phyloP scores from a whole-genome alignment of 805 yeast genomes.

The Kodamaea sagamina region DNA sequence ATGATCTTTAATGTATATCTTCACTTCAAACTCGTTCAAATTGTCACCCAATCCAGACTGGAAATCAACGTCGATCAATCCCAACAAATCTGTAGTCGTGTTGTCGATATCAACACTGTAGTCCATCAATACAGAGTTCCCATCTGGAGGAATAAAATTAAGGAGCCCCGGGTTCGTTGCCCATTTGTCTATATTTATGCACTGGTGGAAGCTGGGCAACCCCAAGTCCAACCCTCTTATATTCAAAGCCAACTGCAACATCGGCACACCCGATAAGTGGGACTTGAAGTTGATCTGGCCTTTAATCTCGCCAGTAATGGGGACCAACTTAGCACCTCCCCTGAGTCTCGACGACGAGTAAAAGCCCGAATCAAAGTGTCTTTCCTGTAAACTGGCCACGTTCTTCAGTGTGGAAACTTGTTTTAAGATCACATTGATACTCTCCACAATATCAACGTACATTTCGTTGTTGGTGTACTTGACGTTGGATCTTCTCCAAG shows the following conservation, averaged over 20 bases:
- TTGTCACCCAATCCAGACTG: conserved; percentile 52
- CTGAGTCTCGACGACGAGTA: conserved; percentile 21
- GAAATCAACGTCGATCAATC: conserved; percentile 57
- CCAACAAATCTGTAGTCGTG: conserved; percentile 34
- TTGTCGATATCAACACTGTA: conserved; percentile 59
- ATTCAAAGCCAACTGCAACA: conserved; percentile 55
- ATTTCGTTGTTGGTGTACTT: conserved; percentile 79
- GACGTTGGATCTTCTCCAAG: conserved; percentile 82
- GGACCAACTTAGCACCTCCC: conserved; percentile 28
- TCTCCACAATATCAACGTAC: conserved; percentile 79
- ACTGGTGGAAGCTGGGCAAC: conserved; percentile 67
- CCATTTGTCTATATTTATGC: conserved; percentile 63
- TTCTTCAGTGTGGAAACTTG: conserved; percentile 22
- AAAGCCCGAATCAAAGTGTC: conserved; percentile 26
- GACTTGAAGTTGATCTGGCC: conserved; percentile 69
- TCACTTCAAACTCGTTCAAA: conserved; percentile 64
- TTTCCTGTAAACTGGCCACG: not conserved
- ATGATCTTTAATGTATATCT: conserved; percentile 43
- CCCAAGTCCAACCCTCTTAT: conserved; percentile 50
- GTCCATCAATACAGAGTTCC: conserved; percentile 59
- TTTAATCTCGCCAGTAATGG: conserved; percentile 54
- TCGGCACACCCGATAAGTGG: conserved; percentile 77
- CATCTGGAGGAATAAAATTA: conserved; percentile 88
- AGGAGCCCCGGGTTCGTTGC: conserved; percentile 45
- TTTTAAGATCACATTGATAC: conserved; percentile 54